phyloP scores from a whole-genome alignment of 2,329 filamentous ascomycete genomes.

The Fusarium metavorans region DNA sequence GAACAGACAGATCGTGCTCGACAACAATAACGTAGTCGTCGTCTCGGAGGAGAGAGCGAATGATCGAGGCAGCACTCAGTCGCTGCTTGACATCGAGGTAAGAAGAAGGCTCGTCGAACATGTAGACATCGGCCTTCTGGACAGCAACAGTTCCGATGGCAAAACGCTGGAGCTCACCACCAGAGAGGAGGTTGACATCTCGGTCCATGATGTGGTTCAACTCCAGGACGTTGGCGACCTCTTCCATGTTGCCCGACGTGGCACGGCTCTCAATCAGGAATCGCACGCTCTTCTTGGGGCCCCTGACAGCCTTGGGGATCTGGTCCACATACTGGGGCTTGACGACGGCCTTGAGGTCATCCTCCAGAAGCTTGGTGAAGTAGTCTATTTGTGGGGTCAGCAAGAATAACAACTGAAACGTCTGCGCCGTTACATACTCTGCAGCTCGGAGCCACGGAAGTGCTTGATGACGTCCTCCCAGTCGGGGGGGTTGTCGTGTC shows the following conservation, averaged over 20 bases:
- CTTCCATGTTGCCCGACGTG: slow-evolving; percentile 82
- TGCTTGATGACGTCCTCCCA: slow-evolving; percentile 99
- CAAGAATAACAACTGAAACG: neutral
- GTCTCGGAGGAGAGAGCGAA: slow-evolving; percentile 87
- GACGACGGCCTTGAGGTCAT: slow-evolving; percentile 96
- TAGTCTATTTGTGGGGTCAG: slow-evolving; percentile 70
- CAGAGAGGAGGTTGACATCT: slow-evolving; percentile 90
- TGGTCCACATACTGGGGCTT: slow-evolving; percentile 99
- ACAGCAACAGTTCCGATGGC: slow-evolving; percentile 96
- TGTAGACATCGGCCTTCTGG: slow-evolving; percentile 97
- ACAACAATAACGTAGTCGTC: slow-evolving; percentile 98
- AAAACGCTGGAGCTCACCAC: slow-evolving; percentile 98
- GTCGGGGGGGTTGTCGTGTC: slow-evolving; percentile 95
- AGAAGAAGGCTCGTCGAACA: slow-evolving; percentile 99
- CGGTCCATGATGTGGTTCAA: slow-evolving; percentile 91
- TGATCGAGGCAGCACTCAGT: slow-evolving; percentile 90
- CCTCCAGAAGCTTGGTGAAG: slow-evolving; percentile 97
- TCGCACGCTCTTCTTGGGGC: slow-evolving; percentile 82
- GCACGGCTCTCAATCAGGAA: slow-evolving; percentile 81
- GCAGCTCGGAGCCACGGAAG: slow-evolving; percentile 96
- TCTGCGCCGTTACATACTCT: slow-evolving; percentile 73
- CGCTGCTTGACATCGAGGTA: slow-evolving; percentile 99
- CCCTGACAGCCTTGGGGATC: slow-evolving; percentile 91
- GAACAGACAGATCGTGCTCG: slow-evolving; percentile 98
- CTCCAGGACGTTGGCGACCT: slow-evolving; percentile 87